Evolutionary conservation across 371 early-diverging fungal species (phyloP), one percentile per base, ranked within the genome.

Genomic region (Apophysomyces ossiformis): DNA sequence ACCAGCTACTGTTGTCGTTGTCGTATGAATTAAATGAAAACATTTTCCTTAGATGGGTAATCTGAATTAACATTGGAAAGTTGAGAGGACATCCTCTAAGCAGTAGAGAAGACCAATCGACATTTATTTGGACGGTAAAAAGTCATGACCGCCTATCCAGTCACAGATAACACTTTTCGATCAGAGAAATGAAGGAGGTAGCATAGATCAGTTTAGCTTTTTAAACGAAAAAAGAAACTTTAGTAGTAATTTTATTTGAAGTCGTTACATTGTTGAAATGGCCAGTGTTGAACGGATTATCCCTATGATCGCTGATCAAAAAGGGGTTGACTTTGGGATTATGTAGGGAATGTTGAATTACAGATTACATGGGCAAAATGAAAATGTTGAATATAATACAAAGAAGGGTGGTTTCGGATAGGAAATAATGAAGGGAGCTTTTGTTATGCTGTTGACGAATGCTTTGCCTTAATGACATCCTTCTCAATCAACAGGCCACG

Each of bases 401-500:
- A 18, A 61, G 38, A 65, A 37, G 59, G 36, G 15, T 18, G 50
- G 60, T 50, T 50, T 26, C 2, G 32, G n/a, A 7, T 32, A 26
- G 21, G 21, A 50, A 32, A 18, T 21, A 8, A 50, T 21, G 21
- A 32, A 18, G 16, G 21, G 1, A n/a, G 21, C 8, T 1, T 21
- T 5, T 26, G 21, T 21, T 50, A 50, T 32, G 54, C 54, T 4
- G 54, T 18, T 18, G 54, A 50, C 18, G 54, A 21, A 9, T 50
- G 54, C 16, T 50, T 50, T 21, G 54, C 21, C 54, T 50, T 50
- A 32, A 50, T 50, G 21, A 50, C 21, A 41, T 87, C 86, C 76
- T 90, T 92, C 65, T 95, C 95, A 0, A 92, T 86, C 37, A 97
- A 82, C 16, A 95, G 78, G n/a, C 87, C 86, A 46, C 94, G 83